Evolutionary conservation across 352 stramenopile genomes (phyloP).

Genomic region (Globisporangium ultimum): DNA sequence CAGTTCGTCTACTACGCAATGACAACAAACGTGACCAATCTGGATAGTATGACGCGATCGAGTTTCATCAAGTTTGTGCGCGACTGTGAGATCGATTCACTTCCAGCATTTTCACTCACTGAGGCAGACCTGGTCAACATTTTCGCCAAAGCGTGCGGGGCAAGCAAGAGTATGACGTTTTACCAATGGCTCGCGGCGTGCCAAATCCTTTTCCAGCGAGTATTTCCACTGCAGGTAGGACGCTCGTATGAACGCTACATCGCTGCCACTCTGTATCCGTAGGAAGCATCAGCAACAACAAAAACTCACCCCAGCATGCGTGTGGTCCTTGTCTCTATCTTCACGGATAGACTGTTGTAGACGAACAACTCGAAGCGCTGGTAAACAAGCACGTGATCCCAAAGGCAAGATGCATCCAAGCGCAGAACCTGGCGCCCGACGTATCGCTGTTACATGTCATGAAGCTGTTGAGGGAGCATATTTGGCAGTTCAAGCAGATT

Average conservation of each 20-base stretch:
- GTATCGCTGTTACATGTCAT: conserved; percentile 66
- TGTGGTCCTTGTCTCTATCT: neutral
- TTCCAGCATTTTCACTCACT: conserved; percentile 27
- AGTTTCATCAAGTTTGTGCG: conserved; percentile 67
- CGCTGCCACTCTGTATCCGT: neutral
- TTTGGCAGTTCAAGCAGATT: conserved; percentile 76
- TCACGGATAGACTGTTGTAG: conserved; percentile 11
- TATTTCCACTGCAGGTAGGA: conserved; percentile 21
- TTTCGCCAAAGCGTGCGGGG: conserved; percentile 31
- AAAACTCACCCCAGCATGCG: neutral
- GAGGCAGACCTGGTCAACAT: conserved; percentile 59
- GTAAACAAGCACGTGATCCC: conserved; percentile 51
- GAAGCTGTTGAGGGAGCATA: conserved; percentile 59
- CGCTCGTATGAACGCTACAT: neutral
- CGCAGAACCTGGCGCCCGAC: conserved; percentile 63
- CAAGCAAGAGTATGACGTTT: conserved; percentile 45
- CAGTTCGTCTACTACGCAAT: conserved; percentile 72
- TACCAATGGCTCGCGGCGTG: conserved; percentile 44
- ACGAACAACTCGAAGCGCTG: conserved; percentile 35
- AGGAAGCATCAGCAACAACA: no score
- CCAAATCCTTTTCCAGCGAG: conserved; percentile 41
- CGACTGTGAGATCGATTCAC: conserved; percentile 46
- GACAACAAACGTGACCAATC: conserved; percentile 54
- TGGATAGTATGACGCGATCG: conserved; percentile 53
- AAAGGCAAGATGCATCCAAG: conserved; percentile 46